phyloP scores from a whole-genome alignment of 2,329 filamentous ascomycete species.

The Emergomyces orientalis region DNA sequence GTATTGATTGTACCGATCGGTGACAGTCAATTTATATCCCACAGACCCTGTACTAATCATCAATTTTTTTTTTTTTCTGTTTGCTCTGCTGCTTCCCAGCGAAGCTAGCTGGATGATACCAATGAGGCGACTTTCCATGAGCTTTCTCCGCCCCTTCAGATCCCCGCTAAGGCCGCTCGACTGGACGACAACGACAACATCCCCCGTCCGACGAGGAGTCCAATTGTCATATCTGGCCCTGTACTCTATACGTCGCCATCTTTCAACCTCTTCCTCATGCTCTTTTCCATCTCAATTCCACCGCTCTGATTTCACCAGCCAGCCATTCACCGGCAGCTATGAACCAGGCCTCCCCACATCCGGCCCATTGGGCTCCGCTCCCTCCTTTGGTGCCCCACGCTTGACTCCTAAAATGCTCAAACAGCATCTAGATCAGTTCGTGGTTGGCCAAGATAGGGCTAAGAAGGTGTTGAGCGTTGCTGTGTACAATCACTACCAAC shows the following conservation, averaged over 20 bases:
- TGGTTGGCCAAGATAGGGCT: constrained; percentile 88
- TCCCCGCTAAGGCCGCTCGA: constrained; percentile 27
- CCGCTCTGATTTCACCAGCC: constrained; percentile 54
- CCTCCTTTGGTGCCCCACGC: constrained; percentile 47
- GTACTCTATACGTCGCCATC: constrained; percentile 23
- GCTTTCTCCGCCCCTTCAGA: constrained; percentile 7
- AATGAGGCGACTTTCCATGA: constrained; percentile 4
- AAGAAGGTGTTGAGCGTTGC: constrained; percentile 86
- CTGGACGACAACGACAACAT: constrained; percentile 26
- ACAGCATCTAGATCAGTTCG: constrained; percentile 86
- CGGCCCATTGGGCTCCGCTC: constrained; percentile 53
- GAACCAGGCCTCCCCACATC: constrained; percentile 53
- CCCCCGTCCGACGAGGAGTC: constrained; percentile 30
- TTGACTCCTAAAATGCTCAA: constrained; percentile 62
- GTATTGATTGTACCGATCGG: too few species aligned
- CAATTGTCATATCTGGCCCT: constrained; percentile 33
- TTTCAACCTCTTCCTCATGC: constrained; percentile 28
- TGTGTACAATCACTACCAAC: constrained; percentile 94
- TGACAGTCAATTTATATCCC: not conserved
- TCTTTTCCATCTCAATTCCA: constrained; percentile 43
- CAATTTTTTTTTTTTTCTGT: not conserved
- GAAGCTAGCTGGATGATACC: not conserved
- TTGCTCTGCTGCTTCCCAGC: too few species aligned
- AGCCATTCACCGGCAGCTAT: constrained; percentile 54
- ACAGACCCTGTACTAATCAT: not conserved